phyloP scores from a whole-genome alignment of 768 basidiomycete species.

The Coprinopsis strossmayeri region DNA sequence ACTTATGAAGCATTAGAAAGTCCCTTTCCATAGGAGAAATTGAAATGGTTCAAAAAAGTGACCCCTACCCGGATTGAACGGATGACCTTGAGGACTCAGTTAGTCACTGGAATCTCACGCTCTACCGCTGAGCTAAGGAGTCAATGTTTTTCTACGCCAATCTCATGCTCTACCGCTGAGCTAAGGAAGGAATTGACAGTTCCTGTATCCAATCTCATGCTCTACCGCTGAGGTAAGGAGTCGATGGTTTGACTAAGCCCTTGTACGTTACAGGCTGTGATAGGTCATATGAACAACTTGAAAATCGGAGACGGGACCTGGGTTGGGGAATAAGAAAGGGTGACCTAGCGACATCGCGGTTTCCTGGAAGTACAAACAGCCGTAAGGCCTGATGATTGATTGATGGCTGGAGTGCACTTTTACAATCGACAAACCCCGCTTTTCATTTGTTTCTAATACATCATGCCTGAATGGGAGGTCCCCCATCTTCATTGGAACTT shows the following conservation, averaged over 20 bases:
- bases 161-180: neutral
- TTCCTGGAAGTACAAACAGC: neutral
- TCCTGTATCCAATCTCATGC: too few relatives aligned
- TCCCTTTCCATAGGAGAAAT: too few relatives aligned
- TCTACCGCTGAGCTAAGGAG: slow-evolving; percentile 7
- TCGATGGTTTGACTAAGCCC: too few relatives aligned
- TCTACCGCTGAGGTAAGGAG: neutral
- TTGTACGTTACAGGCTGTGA: too few relatives aligned
- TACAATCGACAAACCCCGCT: neutral
- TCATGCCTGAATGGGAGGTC: slow-evolving; percentile 19
- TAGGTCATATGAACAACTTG: too few relatives aligned
- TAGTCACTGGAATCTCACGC: slow-evolving; percentile 2
- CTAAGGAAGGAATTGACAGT: too few relatives aligned
- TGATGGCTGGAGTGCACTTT: neutral
- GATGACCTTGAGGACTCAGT: slow-evolving; percentile 38
- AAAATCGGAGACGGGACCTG: too few relatives aligned
- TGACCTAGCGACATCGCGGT: too few relatives aligned
- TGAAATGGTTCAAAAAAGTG: neutral
- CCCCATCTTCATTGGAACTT: slow-evolving; percentile 36
- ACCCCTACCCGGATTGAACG: slow-evolving; percentile 35
- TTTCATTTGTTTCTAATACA: neutral
- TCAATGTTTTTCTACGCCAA: neutral
- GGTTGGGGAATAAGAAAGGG: too few relatives aligned
- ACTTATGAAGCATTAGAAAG: too few relatives aligned
- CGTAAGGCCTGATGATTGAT: neutral